Evolutionary conservation across 352 stramenopile species (phyloP), one percentile per base, ranked within the genome.

Genomic region (Phytophthora europaea): DNA sequence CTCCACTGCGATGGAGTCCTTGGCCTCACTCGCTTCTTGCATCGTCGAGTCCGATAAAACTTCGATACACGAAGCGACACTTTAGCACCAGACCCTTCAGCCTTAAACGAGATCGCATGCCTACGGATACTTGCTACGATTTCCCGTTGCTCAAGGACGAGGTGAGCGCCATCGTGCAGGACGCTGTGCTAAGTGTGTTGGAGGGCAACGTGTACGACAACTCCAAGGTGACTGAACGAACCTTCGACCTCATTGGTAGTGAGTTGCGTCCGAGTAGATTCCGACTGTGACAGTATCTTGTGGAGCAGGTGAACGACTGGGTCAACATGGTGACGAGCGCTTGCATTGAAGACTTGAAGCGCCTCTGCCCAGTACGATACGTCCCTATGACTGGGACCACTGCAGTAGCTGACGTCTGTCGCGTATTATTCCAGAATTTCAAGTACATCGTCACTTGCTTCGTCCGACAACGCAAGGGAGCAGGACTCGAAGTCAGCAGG

Each of bases 151-250:
- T 94, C 53, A 86, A 92, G 57, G 86, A 90, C 66, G 85, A 94
- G 23, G 83, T 93, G 65, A 90, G 70, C n/a, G 74, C 81, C 22
- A 90, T 95, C 58, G 84, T 93, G 26, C 84, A 94, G 58, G 86
- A 91, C 36, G 85, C 88, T 0, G 85, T 95, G 60, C 79, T 93
- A 0, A 91, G 77, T 38, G 84, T 85, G 22, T 70, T 95, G 9
- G 88, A 95, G 31, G 88, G 88, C 6, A 92, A 95, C 33, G 71
- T 73, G n/a, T 95, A 94, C 70, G 86, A 94, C 71, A 89, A 95
- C 70, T 65, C 63, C 38, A 93, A 95, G 76, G 86, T 94, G 54
- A 54, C 10, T 55, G 5, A 4, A 15, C 36, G 26, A 31, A 16
- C 38, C 38, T n/a, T 47, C 18, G 38, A 47, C 8, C 38, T 16